Evolutionary conservation across 352 stramenopile species (phyloP).

Genomic region (Discostella stelligera): DNA sequence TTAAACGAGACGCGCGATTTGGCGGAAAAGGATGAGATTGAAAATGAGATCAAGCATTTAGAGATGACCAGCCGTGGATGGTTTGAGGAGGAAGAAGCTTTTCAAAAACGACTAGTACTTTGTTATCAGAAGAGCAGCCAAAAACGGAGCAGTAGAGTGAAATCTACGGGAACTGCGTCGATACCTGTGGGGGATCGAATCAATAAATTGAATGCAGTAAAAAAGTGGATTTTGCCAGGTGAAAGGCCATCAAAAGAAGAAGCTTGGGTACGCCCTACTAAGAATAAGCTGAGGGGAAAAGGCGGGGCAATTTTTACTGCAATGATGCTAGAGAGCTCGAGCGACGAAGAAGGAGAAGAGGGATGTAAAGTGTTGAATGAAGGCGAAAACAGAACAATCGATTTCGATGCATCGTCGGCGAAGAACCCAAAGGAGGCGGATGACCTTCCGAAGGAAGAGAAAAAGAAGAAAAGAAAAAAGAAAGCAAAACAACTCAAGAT

Average conservation of each 20-base stretch:
- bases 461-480: slow-evolving; percentile 44
- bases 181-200: neutral
- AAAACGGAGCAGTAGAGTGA: neutral
- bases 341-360: slow-evolving; percentile 46
- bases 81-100: slow-evolving; percentile 59
- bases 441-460: slow-evolving; percentile 1
- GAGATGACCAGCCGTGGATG: slow-evolving; percentile 47
- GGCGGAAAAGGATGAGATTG: slow-evolving; percentile 46
- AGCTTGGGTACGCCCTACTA: slow-evolving; percentile 6
- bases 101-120: slow-evolving; percentile 34
- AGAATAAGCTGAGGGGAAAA: slow-evolving; percentile 33
- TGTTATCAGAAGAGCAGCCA: slow-evolving; percentile 35
- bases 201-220: neutral
- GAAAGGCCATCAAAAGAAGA: slow-evolving; percentile 18
- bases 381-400: neutral
- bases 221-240: slow-evolving; percentile 54
- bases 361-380: too few species aligned
- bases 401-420: neutral
- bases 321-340: slow-evolving; percentile 63
- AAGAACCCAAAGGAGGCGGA: neutral
- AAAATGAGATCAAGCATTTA: slow-evolving; percentile 37
- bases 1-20: slow-evolving; percentile 47
- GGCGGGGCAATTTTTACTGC: slow-evolving; percentile 53
- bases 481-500: slow-evolving; percentile 7
- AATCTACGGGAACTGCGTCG: neutral